Conservation (phyloP, 1,284 basidiomycete species). For the Golubevia pallescens region DNA sequence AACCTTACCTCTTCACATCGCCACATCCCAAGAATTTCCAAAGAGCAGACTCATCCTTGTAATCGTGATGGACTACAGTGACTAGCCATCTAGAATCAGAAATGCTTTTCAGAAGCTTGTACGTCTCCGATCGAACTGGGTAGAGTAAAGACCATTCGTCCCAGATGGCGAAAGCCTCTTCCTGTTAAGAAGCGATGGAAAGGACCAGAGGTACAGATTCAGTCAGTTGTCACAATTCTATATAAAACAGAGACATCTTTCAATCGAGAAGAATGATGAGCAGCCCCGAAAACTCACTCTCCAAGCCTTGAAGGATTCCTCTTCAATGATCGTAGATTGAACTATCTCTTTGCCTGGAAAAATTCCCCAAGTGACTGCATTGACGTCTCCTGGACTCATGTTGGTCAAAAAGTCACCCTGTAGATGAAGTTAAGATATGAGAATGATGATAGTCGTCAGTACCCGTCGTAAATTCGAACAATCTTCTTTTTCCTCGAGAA, state of each 20-base stretch:
- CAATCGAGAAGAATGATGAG: neutral
- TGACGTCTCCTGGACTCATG: constrained; percentile 63
- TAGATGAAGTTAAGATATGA: neutral
- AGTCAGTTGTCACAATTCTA: constrained; percentile 13
- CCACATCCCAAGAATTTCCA: constrained; percentile 75
- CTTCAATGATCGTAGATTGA: constrained; percentile 67
- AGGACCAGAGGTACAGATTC: constrained; percentile 11
- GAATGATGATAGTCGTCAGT: neutral
- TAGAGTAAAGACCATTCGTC: constrained; percentile 90
- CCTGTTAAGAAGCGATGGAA: constrained; percentile 68
- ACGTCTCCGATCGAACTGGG: constrained; percentile 76
- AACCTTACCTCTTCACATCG: too few species aligned
- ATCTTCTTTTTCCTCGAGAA: neutral
- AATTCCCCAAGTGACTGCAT: constrained; percentile 67
- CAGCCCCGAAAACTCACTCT: constrained; percentile 68
- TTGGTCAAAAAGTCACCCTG: constrained; percentile 61
- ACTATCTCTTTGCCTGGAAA: constrained; percentile 67
- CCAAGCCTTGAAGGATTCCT: constrained; percentile 67
- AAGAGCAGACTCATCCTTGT: constrained; percentile 78
- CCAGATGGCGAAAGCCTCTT: constrained; percentile 97
- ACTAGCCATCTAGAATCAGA: constrained; percentile 84
- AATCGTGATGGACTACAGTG: constrained; percentile 93
- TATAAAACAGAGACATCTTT: neutral
- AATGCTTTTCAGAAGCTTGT: constrained; percentile 76
- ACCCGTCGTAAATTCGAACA: neutral